phyloP scores from a whole-genome alignment of 2,329 filamentous ascomycete species.

The Colletotrichum limetticola region DNA sequence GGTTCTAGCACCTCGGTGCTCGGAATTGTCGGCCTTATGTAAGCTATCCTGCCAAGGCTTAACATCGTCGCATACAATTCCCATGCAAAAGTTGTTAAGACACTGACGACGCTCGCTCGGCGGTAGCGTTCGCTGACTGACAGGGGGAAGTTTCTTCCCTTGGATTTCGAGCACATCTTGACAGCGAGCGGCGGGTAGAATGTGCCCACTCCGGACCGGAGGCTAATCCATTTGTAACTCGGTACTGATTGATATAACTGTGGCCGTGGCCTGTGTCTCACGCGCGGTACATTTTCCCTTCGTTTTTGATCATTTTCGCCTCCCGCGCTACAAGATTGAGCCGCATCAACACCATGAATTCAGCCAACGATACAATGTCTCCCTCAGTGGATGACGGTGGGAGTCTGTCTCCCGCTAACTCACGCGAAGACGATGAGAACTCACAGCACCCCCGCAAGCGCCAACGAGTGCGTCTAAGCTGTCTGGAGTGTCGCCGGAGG shows the following conservation, averaged over 20 bases:
- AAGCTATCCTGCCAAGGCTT: neutral
- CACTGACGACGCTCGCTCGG: slow-evolving; percentile 1
- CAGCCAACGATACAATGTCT: slow-evolving; percentile 27
- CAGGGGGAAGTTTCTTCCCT: slow-evolving; percentile 35
- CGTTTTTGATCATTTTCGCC: slow-evolving; percentile 25
- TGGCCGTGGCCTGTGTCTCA: slow-evolving; percentile 14
- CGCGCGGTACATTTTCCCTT: slow-evolving; percentile 14
- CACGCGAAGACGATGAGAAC: slow-evolving; percentile 39
- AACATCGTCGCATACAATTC: neutral
- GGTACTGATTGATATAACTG: slow-evolving; percentile 33
- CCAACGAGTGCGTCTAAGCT: slow-evolving; percentile 69
- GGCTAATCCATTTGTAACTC: slow-evolving; percentile 30
- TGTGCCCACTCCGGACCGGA: slow-evolving; percentile 27
- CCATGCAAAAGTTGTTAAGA: neutral
- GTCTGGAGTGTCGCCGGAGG: slow-evolving; percentile 68
- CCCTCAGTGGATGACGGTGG: slow-evolving; percentile 40
- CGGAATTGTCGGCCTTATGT: slow-evolving; percentile 18
- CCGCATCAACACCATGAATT: slow-evolving; percentile 6
- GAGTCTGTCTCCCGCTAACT: slow-evolving; percentile 34
- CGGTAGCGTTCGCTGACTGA: slow-evolving; percentile 11
- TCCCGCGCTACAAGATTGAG: neutral
- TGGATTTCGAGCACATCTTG: slow-evolving; percentile 28
- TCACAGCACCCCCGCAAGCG: slow-evolving; percentile 61
- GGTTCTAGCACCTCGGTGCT: slow-evolving; percentile 23
- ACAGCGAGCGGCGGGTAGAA: slow-evolving; percentile 30